A percentile compares a stretch with the other conserved stretches of the same genome.
These are phyloP conservation scores for Fusarium chuoi DNA, from an alignment of 2,329 filamentous ascomycete species.

Conservation along the genomic window DNA sequence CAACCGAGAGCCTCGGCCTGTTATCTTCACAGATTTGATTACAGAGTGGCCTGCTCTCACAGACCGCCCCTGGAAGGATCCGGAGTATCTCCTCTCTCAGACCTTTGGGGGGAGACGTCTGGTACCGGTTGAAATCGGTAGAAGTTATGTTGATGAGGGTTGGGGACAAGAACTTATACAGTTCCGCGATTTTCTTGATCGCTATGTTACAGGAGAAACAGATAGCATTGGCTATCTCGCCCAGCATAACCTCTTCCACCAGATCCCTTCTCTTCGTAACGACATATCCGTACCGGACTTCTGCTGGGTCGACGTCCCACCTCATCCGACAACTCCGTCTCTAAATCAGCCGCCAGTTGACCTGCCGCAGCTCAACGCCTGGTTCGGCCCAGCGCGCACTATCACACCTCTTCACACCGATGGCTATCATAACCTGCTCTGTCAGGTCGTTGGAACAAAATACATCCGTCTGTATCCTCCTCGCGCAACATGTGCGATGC, in stretches of 20 bases:
- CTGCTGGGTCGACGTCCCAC: conserved; percentile 78
- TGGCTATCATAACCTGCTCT: conserved; percentile 91
- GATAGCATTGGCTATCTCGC: conserved; percentile 79
- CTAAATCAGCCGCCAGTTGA: conserved; percentile 56
- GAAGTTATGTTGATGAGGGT: conserved; percentile 85
- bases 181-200: conserved; percentile 75
- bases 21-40: conserved; percentile 75
- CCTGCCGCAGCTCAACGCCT: conserved; percentile 83
- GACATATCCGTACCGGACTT: conserved; percentile 87
- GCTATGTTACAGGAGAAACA: conserved; percentile 61
- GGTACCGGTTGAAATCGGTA: conserved; percentile 86
- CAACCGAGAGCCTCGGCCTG: conserved; percentile 61
- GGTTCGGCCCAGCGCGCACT: conserved; percentile 89
- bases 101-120: conserved; percentile 83
- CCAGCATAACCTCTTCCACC: conserved; percentile 86
- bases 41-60: conserved; percentile 79
- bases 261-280: conserved; percentile 78
- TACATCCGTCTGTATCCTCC: conserved; percentile 92
- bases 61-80: conserved; percentile 75
- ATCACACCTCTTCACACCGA: conserved; percentile 95
- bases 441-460: conserved; percentile 89
- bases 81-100: conserved; percentile 75
- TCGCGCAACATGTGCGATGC: conserved; percentile 64
- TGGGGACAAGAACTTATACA: conserved; percentile 87
- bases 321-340: conserved; percentile 54